Conservation (phyloP, 768 basidiomycete species). For the Plicaturopsis crispa region DNA sequence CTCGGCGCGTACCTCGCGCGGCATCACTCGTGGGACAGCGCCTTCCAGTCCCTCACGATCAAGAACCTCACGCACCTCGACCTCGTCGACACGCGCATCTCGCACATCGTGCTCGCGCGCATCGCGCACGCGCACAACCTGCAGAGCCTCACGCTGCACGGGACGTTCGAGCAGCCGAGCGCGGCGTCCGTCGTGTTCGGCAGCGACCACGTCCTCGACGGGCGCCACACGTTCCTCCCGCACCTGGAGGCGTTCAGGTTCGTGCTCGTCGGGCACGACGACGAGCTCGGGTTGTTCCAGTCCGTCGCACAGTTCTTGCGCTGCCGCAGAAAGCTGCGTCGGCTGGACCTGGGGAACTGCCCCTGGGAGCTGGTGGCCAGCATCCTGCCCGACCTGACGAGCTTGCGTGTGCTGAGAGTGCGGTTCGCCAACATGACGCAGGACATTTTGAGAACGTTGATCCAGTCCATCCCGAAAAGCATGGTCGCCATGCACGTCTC, state of each 20-base stretch:
- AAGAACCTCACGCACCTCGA: conserved; percentile 63
- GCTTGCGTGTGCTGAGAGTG: conserved; percentile 51
- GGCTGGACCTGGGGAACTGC: conserved; percentile 57
- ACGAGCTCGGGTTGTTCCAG: conserved; percentile 42
- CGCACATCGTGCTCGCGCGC: conserved; percentile 51
- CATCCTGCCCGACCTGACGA: conserved; percentile 42
- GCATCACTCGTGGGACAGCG: conserved; percentile 59
- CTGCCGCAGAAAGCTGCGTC: conserved; percentile 36
- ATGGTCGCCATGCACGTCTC: conserved; percentile 51
- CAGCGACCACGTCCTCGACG: conserved; percentile 53
- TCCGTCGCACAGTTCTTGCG: conserved; percentile 48
- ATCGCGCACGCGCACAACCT: conserved; percentile 58
- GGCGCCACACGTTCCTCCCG: conserved; percentile 52
- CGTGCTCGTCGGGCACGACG: conserved; percentile 56
- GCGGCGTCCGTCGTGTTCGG: conserved; percentile 54
- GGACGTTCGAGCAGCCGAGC: conserved; percentile 52
- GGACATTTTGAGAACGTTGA: conserved; percentile 27
- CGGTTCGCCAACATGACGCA: conserved; percentile 43
- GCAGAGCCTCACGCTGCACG: conserved; percentile 57
- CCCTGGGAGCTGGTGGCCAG: conserved; percentile 53
- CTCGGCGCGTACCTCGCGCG: conserved; percentile 65
- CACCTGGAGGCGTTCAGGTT: conserved; percentile 58
- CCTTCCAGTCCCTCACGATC: conserved; percentile 56
- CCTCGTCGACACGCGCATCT: conserved; percentile 63
- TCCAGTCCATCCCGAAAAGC: conserved; percentile 31